Evolutionary conservation across 2,329 filamentous ascomycete genomes (phyloP).

Genomic region (Trichoderma polysporum): DNA sequence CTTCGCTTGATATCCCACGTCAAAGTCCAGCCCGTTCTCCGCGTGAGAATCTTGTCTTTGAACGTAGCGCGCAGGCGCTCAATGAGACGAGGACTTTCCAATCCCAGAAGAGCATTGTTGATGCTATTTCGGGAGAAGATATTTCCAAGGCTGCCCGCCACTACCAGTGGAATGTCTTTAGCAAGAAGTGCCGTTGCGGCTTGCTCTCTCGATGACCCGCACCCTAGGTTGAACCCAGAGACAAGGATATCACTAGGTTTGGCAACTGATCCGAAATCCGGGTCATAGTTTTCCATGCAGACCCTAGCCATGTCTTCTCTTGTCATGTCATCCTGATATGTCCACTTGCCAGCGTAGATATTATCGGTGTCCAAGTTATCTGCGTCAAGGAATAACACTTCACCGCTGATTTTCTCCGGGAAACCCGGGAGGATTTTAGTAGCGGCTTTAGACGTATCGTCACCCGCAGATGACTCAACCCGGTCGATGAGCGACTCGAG

Average conservation of each 20-base stretch:
- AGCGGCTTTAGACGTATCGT: slow-evolving; percentile 24
- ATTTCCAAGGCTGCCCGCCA: slow-evolving; percentile 78
- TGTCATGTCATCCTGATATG: slow-evolving; percentile 82
- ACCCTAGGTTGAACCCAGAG: slow-evolving; percentile 84
- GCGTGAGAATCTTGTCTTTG: slow-evolving; percentile 58
- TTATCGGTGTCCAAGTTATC: slow-evolving; percentile 85
- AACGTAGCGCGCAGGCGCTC: slow-evolving; percentile 65
- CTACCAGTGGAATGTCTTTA: slow-evolving; percentile 77
- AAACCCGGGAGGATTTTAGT: slow-evolving; percentile 76
- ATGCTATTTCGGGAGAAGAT: slow-evolving; percentile 77
- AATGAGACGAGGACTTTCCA: slow-evolving; percentile 68
- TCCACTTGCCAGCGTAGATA: slow-evolving; percentile 80
- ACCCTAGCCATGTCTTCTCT: slow-evolving; percentile 80
- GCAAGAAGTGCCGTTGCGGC: slow-evolving; percentile 85
- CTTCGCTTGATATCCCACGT: slow-evolving; percentile 76
- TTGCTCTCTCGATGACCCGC: slow-evolving; percentile 75
- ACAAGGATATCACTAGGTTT: slow-evolving; percentile 77
- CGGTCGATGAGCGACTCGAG: slow-evolving; percentile 30
- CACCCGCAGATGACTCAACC: background rate
- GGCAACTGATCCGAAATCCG: slow-evolving; percentile 63
- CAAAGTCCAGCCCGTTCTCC: slow-evolving; percentile 79
- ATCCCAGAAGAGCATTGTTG: slow-evolving; percentile 71
- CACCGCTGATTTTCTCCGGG: slow-evolving; percentile 75
- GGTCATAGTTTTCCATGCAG: slow-evolving; percentile 93
- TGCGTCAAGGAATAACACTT: slow-evolving; percentile 78